Conservation (phyloP, 805 yeast genomes). For the Nakazawaea laoshanensis region DNA sequence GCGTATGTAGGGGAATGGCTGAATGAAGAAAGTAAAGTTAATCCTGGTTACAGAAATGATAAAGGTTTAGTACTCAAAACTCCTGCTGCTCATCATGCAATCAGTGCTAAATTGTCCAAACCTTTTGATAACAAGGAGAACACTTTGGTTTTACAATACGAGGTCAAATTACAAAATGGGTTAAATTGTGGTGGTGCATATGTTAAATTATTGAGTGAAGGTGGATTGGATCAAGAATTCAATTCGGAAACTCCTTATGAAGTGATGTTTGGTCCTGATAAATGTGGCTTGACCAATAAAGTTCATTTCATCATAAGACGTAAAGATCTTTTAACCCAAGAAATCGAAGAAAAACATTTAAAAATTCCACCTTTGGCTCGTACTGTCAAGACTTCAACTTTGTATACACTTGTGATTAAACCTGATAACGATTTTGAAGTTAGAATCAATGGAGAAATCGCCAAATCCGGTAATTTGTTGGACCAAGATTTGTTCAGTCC, state of each 20-base stretch:
- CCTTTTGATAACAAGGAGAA: constrained; percentile 53
- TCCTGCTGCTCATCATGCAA: constrained; percentile 77
- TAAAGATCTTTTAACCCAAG: constrained; percentile 43
- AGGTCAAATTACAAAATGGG: constrained; percentile 75
- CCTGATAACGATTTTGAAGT: constrained; percentile 67
- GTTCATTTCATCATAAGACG: constrained; percentile 70
- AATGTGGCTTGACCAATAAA: constrained; percentile 74
- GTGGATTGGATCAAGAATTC: constrained; percentile 40
- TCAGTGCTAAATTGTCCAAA: constrained; percentile 50
- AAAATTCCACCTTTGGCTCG: constrained; percentile 60
- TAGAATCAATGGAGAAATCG: constrained; percentile 72
- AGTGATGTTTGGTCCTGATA: constrained; percentile 92
- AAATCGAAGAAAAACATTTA: constrained; percentile 62
- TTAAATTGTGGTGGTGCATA: constrained; percentile 87
- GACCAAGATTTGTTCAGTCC: constrained; percentile 54
- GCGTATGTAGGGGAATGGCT: constrained; percentile 71
- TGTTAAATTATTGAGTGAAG: constrained; percentile 55
- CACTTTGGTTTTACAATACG: constrained; percentile 81
- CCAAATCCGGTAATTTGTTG: constrained; percentile 59
- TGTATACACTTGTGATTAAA: constrained; percentile 71
- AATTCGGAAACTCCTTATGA: constrained; percentile 65
- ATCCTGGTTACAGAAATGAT: constrained; percentile 58
- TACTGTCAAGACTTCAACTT: constrained; percentile 44
- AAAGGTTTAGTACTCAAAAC: constrained; percentile 69
- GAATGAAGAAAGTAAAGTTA: constrained; percentile 50